Evolutionary conservation across 306 rosid species (phyloP).

Genomic region (Quercus suber): DNA sequence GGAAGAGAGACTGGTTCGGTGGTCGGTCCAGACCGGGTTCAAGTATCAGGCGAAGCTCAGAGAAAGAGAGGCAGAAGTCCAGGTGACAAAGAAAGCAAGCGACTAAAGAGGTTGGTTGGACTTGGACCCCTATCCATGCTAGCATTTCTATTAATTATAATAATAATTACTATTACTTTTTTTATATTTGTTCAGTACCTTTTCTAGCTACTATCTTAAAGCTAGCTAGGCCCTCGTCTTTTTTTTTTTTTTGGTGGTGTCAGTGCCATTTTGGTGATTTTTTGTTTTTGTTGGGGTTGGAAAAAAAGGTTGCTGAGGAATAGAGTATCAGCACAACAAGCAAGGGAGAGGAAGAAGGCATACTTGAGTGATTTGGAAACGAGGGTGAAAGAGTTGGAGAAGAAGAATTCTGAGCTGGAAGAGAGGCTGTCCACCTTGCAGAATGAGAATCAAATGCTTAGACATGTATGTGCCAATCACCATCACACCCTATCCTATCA

Average conservation of each 20-base stretch:
- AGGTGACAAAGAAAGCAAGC: constrained; percentile 95
- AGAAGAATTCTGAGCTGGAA: constrained; percentile 77
- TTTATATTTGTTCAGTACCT: not conserved
- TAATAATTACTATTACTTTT: not conserved
- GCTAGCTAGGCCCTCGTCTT: too few relatives aligned
- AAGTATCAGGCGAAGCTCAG: constrained; percentile 61
- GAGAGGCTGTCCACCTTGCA: constrained; percentile 86
- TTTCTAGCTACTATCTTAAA: not conserved
- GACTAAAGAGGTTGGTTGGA: constrained; percentile 66
- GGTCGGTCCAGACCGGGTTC: constrained; percentile 66
- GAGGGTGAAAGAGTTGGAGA: constrained; percentile 69
- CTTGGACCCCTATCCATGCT: too few relatives aligned
- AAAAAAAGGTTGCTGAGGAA: constrained; percentile 76
- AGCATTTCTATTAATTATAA: too few relatives aligned
- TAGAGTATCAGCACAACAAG: constrained; percentile 98
- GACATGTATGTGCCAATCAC: constrained; percentile 59
- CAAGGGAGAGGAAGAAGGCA: constrained; percentile 96
- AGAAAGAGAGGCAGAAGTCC: constrained; percentile 88
- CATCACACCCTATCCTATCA: not conserved
- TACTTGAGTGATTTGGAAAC: constrained; percentile 81
- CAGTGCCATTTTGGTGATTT: constrained; percentile 15
- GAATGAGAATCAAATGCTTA: constrained; percentile 98
- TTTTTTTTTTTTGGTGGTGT: not conserved
- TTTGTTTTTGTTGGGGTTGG: not conserved
- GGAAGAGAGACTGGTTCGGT: constrained; percentile 51